A percentile compares a stretch with the other conserved stretches of the same genome.
phyloP scores from a whole-genome alignment of 2,329 filamentous ascomycete species.

The Calonectria naviculata region DNA sequence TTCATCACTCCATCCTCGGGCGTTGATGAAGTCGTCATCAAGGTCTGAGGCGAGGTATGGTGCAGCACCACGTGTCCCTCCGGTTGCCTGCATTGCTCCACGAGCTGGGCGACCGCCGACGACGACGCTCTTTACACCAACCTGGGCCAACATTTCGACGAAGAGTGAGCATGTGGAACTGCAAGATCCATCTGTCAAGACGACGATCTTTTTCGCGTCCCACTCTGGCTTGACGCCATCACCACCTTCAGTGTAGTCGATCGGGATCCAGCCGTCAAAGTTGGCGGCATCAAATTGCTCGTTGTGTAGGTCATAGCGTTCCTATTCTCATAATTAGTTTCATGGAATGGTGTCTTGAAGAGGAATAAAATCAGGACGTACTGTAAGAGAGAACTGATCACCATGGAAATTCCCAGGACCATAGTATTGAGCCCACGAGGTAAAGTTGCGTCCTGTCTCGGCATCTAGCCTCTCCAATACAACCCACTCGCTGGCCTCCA shows the following conservation, averaged over 20 bases:
- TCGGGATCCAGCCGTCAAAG: not conserved
- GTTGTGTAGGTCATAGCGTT: slow-evolving; percentile 8
- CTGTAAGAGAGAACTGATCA: slow-evolving; percentile 2
- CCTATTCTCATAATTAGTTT: not conserved
- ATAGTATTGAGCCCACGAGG: slow-evolving; percentile 10
- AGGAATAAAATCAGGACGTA: not conserved
- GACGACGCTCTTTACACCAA: slow-evolving; percentile 65
- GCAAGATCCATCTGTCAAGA: slow-evolving; percentile 67
- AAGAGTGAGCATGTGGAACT: slow-evolving; percentile 71
- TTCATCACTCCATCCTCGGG: not conserved
- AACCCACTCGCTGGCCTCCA: slow-evolving; percentile 4
- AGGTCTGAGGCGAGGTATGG: not conserved
- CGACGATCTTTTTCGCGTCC: slow-evolving; percentile 49
- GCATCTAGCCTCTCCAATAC: not conserved
- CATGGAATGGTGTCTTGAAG: not conserved
- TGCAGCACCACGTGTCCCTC: slow-evolving; percentile 50
- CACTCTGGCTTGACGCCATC: not conserved
- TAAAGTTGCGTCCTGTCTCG: not conserved
- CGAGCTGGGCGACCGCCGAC: slow-evolving; percentile 66
- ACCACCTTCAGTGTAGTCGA: not conserved
- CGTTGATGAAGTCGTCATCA: not conserved
- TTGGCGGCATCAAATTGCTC: not conserved
- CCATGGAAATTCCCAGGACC: not conserved
- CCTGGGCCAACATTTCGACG: slow-evolving; percentile 62
- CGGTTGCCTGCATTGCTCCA: slow-evolving; percentile 66